Conservation (phyloP, 305 asterid genomes). For the Fraxinus nigra region DNA sequence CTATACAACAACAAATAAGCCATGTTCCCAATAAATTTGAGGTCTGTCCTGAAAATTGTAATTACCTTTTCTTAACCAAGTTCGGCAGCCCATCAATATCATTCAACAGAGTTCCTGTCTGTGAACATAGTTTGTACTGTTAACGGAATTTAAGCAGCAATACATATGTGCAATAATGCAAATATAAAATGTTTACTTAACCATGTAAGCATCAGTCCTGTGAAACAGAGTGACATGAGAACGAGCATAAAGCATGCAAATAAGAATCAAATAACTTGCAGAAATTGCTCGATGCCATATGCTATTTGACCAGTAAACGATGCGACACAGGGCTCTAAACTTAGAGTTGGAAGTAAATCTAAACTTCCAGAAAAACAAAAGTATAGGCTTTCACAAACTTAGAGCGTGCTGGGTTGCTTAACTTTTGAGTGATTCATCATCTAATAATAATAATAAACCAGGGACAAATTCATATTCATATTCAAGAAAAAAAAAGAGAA, state of each 20-base stretch:
- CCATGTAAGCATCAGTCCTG: not conserved
- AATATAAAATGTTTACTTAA: not conserved
- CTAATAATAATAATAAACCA: not conserved
- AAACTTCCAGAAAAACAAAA: not conserved
- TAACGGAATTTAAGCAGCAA: not conserved
- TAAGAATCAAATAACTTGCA: not conserved
- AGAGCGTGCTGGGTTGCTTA: not conserved
- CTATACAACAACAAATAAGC: not conserved
- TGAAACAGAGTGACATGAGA: not conserved
- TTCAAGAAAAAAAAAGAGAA: not conserved
- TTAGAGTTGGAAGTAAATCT: not conserved
- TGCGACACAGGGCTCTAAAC: not conserved
- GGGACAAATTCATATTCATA: not conserved
- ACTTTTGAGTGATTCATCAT: not conserved
- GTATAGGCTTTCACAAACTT: not conserved
- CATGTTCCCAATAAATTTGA: not conserved
- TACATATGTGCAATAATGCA: not conserved
- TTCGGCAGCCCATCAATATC: slow-evolving; percentile 33
- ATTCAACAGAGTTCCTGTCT: slow-evolving; percentile 53
- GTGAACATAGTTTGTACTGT: slow-evolving; percentile 20
- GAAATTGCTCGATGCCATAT: not conserved
- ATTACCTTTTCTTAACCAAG: slow-evolving; percentile 46
- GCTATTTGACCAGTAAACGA: not conserved
- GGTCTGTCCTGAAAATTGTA: not conserved
- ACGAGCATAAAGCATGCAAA: not conserved